A percentile compares a stretch with the other conserved stretches of the same genome.
Conservation (phyloP, 352 stramenopile genomes). For the Phytophthora multivora region DNA sequence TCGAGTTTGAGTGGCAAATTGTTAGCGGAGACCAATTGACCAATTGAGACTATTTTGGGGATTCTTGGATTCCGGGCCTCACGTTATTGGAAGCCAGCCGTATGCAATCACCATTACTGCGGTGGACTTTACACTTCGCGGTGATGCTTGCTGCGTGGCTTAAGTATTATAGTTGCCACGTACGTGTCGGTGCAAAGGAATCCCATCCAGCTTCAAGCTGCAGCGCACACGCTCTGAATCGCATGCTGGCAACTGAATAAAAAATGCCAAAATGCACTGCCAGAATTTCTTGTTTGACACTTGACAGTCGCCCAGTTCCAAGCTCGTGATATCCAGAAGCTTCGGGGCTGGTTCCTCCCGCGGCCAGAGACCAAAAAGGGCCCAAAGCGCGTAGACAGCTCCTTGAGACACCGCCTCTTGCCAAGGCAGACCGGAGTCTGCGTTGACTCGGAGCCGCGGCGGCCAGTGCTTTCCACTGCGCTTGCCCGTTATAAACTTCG, state of each 20-base stretch:
- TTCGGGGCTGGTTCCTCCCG: slow-evolving; percentile 28
- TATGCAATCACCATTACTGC: slow-evolving; percentile 4
- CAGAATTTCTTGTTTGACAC: not conserved
- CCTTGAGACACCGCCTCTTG: slow-evolving; percentile 28
- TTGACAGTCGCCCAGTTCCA: not conserved
- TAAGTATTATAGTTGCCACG: no score
- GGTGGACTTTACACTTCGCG: slow-evolving; percentile 11
- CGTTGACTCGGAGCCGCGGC: not conserved
- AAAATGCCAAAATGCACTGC: not conserved
- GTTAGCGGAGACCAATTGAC: not conserved
- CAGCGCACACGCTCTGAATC: not conserved
- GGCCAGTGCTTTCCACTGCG: slow-evolving; percentile 12
- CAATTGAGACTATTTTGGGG: slow-evolving; percentile 2
- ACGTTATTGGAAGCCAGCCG: slow-evolving; percentile 1
- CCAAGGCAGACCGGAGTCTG: slow-evolving; percentile 11
- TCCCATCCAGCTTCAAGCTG: not conserved
- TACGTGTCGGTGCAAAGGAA: no score
- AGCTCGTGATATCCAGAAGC: slow-evolving; percentile 22
- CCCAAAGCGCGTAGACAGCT: slow-evolving; percentile 9
- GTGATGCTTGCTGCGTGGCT: not conserved
- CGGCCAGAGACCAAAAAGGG: slow-evolving; percentile 7
- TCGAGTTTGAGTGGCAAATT: not conserved
- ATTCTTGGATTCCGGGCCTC: not conserved
- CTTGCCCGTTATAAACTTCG: slow-evolving; percentile 16
- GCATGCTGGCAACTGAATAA: not conserved